Evolutionary conservation across 495 filamentous ascomycete genomes (phyloP).

Genomic region (Oidiodendron maius): DNA sequence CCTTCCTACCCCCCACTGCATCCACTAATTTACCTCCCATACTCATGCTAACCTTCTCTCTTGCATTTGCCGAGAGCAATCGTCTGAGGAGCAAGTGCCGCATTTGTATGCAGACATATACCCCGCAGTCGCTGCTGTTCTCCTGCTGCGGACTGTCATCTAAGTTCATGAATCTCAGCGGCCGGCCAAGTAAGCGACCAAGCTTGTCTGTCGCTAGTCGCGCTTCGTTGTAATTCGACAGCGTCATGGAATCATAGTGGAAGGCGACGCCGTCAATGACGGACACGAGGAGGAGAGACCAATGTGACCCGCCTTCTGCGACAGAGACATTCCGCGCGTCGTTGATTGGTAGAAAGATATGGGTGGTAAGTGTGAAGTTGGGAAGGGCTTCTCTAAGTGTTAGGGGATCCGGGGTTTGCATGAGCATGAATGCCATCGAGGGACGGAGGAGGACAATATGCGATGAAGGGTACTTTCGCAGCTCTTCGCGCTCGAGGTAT

Average conservation of each 20-base stretch:
- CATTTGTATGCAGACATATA: slow-evolving; percentile 95
- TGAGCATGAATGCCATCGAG: slow-evolving; percentile 88
- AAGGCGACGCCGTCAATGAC: slow-evolving; percentile 87
- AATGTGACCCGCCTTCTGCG: slow-evolving; percentile 88
- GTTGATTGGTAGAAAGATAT: slow-evolving; percentile 97
- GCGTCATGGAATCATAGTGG: slow-evolving; percentile 89
- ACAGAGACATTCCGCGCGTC: slow-evolving; percentile 69
- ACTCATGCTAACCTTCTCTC: slow-evolving; percentile 87
- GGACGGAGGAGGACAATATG: slow-evolving; percentile 90
- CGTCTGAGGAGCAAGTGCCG: slow-evolving; percentile 76
- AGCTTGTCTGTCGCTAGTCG: slow-evolving; percentile 57
- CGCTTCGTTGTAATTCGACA: slow-evolving; percentile 70
- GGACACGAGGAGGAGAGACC: slow-evolving; percentile 88
- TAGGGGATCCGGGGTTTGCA: slow-evolving; percentile 71
- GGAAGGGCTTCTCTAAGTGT: slow-evolving; percentile 70
- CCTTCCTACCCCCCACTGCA: slow-evolving; percentile 67
- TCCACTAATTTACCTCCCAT: slow-evolving; percentile 77
- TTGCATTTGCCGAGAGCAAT: slow-evolving; percentile 67
- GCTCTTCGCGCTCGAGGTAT: slow-evolving; percentile 84
- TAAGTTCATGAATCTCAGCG: slow-evolving; percentile 67
- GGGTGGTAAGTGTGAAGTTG: slow-evolving; percentile 73
- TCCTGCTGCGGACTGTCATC: slow-evolving; percentile 86
- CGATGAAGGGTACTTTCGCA: slow-evolving; percentile 66
- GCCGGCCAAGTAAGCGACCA: slow-evolving; percentile 52
- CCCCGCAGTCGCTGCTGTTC: slow-evolving; percentile 89